Base-by-base conservation (phyloP, 495 filamentous ascomycete genomes). In the Lineolata rhizophorae region DNA sequence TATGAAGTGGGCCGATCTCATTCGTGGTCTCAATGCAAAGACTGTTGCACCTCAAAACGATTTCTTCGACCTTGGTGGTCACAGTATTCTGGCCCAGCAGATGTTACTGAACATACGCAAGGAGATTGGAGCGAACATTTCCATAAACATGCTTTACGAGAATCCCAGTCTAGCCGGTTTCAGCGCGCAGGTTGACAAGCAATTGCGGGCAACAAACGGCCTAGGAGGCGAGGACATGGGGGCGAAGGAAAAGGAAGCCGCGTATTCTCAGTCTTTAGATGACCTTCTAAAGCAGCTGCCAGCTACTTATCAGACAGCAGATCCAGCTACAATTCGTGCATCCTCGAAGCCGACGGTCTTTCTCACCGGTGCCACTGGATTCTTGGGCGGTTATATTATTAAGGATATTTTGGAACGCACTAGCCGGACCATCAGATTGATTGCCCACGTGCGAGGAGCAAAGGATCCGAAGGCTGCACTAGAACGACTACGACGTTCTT, bases 351-450 rank as follows among this genome's bases (percentile, higher is more conserved):
- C 61, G 3, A 83, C 72, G 0, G 57, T 85, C 13, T 74, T 97
- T 46, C 57, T 94, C 4, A 94, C 87, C 10, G 87, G 85, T 19
- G 81, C 76, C 0, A 94, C 87, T 20, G 85, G 85, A 5, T 95
- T 93, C 57, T 51, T 94, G 4, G 87, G 87, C 15, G 70, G 77
- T 0, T 84, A 77, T 38, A 64, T 94, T 15, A 58, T 95, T 4
- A 62, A 56, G 12, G 79, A 91, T 18, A 49, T 93, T 6, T 60
- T 93, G 0, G 57, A 60, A 9, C 61, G 76, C 21, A 57, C 54
- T 19, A 48, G n/a, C n/a, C n/a, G 55, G 1, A 62, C 61, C n/a
- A 54, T 69, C 3, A 74, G 66, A 45, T 62, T 93, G n/a, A 64
- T 90, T 29, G 67, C 70, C 2, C 74, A 81, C 32, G 78, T 94